Base-by-base conservation (phyloP, 495 filamentous ascomycete genomes). In the Oidiodendron maius region DNA sequence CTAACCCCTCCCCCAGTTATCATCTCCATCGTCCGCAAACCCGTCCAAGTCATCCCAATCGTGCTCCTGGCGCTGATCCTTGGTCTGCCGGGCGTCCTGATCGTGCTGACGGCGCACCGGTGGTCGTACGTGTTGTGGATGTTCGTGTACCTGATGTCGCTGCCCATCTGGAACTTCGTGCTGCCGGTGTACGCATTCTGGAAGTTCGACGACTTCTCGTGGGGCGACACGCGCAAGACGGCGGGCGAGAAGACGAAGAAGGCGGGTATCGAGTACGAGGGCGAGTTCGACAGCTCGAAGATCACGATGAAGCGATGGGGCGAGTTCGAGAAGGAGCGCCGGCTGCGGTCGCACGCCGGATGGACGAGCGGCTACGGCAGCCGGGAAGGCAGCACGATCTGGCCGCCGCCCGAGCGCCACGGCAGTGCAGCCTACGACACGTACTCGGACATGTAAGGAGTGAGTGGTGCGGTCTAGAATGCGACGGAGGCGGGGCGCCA, bases 161-260 rank as follows among this genome's bases (percentile, higher is more conserved):
- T 99, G 0, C 94, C 94, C 0, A 79, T 99, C 48, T 99, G 94
- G 94, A 99, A 99, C 66, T 94, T 96, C 55, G 75, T 99, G 13
- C 83, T 99, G 3, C 94, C 94, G 0, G 78, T 77, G 13, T 99
- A 99, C 59, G 87, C 94, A 4, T 99, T 89, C 72, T 99, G 94
- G 94, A 96, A 99, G 64, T 99, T 99, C 64, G 94, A 99, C 60
- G 94, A 99, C 67, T 99, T 99, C 73, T 93, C 87, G 60, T 99
- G 94, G 93, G 94, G 94, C 53, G 94, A 99, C 57, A 99, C 94
- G 22, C 81, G 94, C 22, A 94, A 97, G 78, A 95, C 91, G 11
- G 89, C 83, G 1, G 91, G 89, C 2, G 94, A 94, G 59, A 89
- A 88, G 71, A 81, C 76, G 9, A 87, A 89, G 71, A 75, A 75